Conservation (phyloP, 192 early-diverging fungal species). For the Jimgerdemannia flammicorona region DNA sequence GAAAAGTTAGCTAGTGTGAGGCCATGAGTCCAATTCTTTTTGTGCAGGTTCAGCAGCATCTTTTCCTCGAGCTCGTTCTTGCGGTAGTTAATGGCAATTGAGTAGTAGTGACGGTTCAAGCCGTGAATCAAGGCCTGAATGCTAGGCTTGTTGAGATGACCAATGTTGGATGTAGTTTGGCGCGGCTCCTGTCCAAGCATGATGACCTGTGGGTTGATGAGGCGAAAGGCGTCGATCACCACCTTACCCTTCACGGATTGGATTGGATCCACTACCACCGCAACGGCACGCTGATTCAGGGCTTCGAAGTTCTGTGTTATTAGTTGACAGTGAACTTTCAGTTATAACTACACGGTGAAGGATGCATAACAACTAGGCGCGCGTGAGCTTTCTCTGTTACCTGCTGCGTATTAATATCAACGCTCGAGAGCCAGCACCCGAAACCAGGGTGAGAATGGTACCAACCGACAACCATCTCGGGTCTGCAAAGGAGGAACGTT, state of each 20-base stretch:
- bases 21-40: conserved; percentile 99
- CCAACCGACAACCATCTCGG: conserved; percentile 99
- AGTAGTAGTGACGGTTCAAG: conserved; percentile 98
- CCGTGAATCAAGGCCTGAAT: conserved; percentile 98
- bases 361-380: no score
- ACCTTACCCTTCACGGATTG: conserved; percentile 99
- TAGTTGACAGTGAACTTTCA: no score
- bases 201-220: conserved; percentile 85
- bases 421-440: conserved; percentile 99
- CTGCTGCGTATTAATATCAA: conserved; percentile 99
- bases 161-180: conserved; percentile 98
- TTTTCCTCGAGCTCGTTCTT: conserved; percentile 99
- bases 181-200: conserved; percentile 91
- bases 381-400: no score
- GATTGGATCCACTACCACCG: conserved; percentile 98
- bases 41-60: conserved; percentile 98
- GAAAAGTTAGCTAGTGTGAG: conserved; percentile 80
- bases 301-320: conserved; percentile 93
- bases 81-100: conserved; percentile 98
- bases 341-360: no score
- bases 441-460: conserved; percentile 99
- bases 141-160: conserved; percentile 95
- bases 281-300: conserved; percentile 90
- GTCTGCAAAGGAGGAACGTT: conserved; percentile 45
- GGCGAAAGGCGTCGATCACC: conserved; percentile 98